Evolutionary conservation across 2,329 filamentous ascomycete genomes (phyloP).

Genomic region (Fusarium transvaalense): DNA sequence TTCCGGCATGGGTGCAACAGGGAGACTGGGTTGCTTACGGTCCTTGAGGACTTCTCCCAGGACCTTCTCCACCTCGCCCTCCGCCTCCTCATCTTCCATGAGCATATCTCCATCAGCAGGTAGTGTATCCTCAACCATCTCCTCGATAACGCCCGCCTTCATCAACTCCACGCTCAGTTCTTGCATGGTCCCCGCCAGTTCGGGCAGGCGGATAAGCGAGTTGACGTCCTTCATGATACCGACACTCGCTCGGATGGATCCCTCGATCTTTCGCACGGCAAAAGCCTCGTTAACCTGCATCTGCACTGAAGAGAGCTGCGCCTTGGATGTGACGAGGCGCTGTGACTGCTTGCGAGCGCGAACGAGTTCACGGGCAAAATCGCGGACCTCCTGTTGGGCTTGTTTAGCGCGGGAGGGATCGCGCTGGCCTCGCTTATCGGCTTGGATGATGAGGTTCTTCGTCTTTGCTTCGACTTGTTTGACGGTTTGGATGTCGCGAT

Average conservation of each 20-base stretch:
- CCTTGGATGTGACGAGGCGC: constrained; percentile 86
- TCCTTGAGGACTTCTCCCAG: constrained; percentile 91
- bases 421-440: constrained; percentile 82
- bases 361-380: constrained; percentile 89
- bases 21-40: constrained; percentile 71
- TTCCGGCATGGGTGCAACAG: constrained; percentile 67
- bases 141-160: constrained; percentile 96
- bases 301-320: constrained; percentile 90
- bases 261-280: constrained; percentile 94
- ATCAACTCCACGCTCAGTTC: constrained; percentile 89
- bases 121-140: constrained; percentile 91
- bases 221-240: constrained; percentile 99
- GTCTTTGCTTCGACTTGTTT: constrained; percentile 86
- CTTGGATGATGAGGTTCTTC: constrained; percentile 84
- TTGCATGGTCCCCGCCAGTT: constrained; percentile 89
- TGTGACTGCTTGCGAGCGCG: constrained; percentile 80
- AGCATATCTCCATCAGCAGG: constrained; percentile 79
- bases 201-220: constrained; percentile 82
- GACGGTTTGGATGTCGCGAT: constrained; percentile 87
- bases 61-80: constrained; percentile 90
- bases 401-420: constrained; percentile 84
- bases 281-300: constrained; percentile 99
- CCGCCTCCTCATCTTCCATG: constrained; percentile 81
- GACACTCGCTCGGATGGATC: constrained; percentile 85
- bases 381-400: constrained; percentile 84